Percentiles rank a stretch among this genome's conserved stretches.
Conservation (phyloP, 805 yeast genomes). For the Myxozyma neglecta region DNA sequence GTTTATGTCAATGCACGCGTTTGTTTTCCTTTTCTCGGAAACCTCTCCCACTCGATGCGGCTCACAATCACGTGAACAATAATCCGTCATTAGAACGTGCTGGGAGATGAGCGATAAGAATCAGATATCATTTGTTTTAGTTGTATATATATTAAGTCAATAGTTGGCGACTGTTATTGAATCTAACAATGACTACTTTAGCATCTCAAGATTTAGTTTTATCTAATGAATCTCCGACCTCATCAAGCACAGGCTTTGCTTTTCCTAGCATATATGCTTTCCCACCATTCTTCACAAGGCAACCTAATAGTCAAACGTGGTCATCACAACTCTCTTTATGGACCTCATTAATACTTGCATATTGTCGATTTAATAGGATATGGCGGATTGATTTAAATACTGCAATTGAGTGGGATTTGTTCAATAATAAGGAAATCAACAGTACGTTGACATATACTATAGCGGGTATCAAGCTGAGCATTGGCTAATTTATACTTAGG, state of each 20-base stretch:
- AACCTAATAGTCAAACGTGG: slow-evolving; percentile 78
- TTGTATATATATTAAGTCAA: not conserved
- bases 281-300: slow-evolving; percentile 91
- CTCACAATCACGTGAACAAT: not conserved
- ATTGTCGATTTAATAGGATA: slow-evolving; percentile 56
- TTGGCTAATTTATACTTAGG: slow-evolving; percentile 53
- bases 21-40: not conserved
- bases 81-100: not conserved
- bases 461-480: not conserved
- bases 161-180: not conserved
- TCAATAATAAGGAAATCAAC: slow-evolving; percentile 39
- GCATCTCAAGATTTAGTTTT: not conserved
- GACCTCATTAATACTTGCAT: slow-evolving; percentile 62
- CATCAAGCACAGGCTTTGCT: slow-evolving; percentile 13
- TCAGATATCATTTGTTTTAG: not conserved
- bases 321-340: slow-evolving; percentile 77
- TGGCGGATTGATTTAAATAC: slow-evolving; percentile 51
- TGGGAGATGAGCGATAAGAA: not conserved
- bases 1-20: not conserved
- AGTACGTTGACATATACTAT: slow-evolving; percentile 28
- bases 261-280: slow-evolving; percentile 64
- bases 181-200: not conserved
- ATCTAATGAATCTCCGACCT: not conserved
- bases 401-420: slow-evolving; percentile 36
- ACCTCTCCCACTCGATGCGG: not conserved